phyloP scores from a whole-genome alignment of 2,329 filamentous ascomycete genomes.

The Trichoderma sp. region DNA sequence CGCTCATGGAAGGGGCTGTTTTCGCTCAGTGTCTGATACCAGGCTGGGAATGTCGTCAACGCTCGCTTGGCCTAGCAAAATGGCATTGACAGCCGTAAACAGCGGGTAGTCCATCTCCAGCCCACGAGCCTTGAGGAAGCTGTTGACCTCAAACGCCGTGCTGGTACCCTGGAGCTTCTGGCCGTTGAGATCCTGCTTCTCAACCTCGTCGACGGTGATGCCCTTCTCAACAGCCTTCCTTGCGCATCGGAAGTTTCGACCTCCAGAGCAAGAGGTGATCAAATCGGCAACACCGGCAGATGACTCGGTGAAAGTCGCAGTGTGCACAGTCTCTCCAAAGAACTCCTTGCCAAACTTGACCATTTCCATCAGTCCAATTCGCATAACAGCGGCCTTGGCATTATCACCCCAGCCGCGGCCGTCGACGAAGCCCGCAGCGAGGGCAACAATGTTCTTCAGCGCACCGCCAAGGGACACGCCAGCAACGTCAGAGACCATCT shows the following conservation, averaged over 20 bases:
- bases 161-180: conserved; percentile 95
- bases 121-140: conserved; percentile 78
- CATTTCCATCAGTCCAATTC: conserved; percentile 93
- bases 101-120: conserved; percentile 85
- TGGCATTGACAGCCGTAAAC: conserved; percentile 84
- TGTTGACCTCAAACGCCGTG: conserved; percentile 89
- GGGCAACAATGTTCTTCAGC: conserved; percentile 93
- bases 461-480: conserved; percentile 94
- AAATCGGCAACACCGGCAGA: conserved; percentile 93
- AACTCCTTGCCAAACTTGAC: conserved; percentile 94
- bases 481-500: conserved; percentile 91
- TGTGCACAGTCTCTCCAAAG: conserved; percentile 79
- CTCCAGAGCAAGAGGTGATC: conserved; percentile 90
- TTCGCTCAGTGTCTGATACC: conserved; percentile 45
- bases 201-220: conserved; percentile 82
- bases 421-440: conserved; percentile 93
- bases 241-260: conserved; percentile 92
- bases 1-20: conserved; percentile 3
- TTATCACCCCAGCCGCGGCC: conserved; percentile 98
- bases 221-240: conserved; percentile 83
- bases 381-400: conserved; percentile 98
- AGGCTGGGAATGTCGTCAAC: conserved; percentile 81
- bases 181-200: conserved; percentile 87
- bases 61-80: conserved; percentile 74
- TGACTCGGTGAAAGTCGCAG: conserved; percentile 93